phyloP scores from a whole-genome alignment of 306 rosid genomes.

The Prinsepia uniflora region DNA sequence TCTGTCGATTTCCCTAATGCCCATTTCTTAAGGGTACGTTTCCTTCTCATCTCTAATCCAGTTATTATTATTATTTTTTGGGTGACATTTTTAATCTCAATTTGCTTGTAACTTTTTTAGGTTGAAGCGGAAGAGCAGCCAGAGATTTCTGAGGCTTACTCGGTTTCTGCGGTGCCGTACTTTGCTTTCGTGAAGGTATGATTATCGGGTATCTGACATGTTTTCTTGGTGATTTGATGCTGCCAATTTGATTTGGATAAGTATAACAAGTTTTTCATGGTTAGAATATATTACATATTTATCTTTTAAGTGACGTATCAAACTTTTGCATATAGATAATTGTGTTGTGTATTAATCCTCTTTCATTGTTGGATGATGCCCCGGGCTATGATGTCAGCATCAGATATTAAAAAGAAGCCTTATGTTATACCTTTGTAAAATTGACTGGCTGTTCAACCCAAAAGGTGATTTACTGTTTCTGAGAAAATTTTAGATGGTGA shows the following conservation, averaged over 20 bases:
- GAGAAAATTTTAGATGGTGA: not conserved
- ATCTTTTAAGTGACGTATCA: not conserved
- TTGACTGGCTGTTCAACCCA: not conserved
- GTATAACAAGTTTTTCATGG: not conserved
- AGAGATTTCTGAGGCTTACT: conserved; percentile 77
- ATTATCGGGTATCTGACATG: not conserved
- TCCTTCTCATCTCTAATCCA: not conserved
- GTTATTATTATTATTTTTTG: not conserved
- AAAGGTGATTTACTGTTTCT: not conserved
- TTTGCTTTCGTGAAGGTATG: conserved; percentile 74
- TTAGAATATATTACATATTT: not conserved
- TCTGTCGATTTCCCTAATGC: conserved; percentile 76
- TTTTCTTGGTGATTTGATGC: conserved; percentile 1
- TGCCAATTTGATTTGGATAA: not conserved
- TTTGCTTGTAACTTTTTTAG: conserved; percentile 30
- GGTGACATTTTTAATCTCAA: not conserved
- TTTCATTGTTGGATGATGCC: not conserved
- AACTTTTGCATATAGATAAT: not conserved
- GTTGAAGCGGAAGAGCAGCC: conserved; percentile 96
- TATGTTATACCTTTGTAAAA: not conserved
- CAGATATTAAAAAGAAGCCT: not conserved
- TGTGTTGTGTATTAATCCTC: not conserved
- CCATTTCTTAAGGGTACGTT: conserved; percentile 67
- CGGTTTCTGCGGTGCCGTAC: conserved; percentile 87
- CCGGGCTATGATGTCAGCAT: not conserved